Base-by-base conservation (phyloP, 345 rosid species). In the Durio zibethinus region DNA sequence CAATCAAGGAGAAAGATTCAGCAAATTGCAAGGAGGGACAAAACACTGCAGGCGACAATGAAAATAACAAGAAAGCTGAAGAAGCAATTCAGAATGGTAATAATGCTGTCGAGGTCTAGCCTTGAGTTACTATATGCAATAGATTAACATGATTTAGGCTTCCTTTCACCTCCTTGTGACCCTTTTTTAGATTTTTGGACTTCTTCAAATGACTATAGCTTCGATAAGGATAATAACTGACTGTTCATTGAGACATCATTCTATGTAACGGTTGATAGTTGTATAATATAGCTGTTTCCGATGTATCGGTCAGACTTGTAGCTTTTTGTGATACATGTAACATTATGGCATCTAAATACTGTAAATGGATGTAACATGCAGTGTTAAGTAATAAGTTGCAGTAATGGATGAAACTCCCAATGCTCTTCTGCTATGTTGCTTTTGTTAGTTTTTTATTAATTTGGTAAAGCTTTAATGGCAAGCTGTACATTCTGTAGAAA, bases 51-150 rank as follows among this genome's bases (percentile, higher is more conserved):
- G 82, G 38, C 54, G 25, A 70, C 27, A 66, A 54, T 21, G 63
- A 68, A 72, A 56, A 56, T 53, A 75, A 48, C 64, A 83, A 79
- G 73, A 82, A 82, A 72, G 77, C 59, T 8, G 86, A 85, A 52
- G 83, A 84, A 76, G 78, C 60, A 52, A 68, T 76, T 35, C 81
- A 80, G 81, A 88, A 85, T 79, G 86, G 90, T 50, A 78, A 76
- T 61, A 77, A 59, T 18, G 38, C 66, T 1, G 62, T 29, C 5
- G 38, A 66, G 45, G 27, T 25, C 64, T 66, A 76, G 78, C 85
- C 83, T 80, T 83, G 80, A 85, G 81, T 77, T 62, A 72, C 69
- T 16, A 25, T 73, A 73, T 71, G 38, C 62, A 56, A 42, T 62
- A 62, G 78, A 48, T 68, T 75, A 78, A 77, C 78, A 67, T 68